Evolutionary conservation across 176 grass and related monocot species (phyloP), one percentile per base, ranked within the genome.

Genomic region (Saccharum spontaneum): DNA sequence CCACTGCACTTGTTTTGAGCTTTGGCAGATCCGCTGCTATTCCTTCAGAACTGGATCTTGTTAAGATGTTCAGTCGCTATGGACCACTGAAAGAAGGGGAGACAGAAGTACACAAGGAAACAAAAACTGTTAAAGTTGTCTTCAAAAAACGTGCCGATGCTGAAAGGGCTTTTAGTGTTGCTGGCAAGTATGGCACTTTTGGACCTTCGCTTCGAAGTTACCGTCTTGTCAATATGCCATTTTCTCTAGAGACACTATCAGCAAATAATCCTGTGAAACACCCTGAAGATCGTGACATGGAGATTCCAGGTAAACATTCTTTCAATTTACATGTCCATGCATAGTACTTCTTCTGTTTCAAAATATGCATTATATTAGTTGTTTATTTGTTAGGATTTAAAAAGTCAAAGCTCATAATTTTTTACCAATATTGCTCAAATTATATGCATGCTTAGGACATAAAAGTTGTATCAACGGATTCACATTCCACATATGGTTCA

Each of bases 61-160:
- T 90, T 73, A 91, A 92, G 75, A 99, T 79, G 86, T 99, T 96
- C 7, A 80, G 93, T 85, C 91, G 90, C 18, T 94, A 94, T 90
- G 97, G 97, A 22, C 91, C 97, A 41, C 85, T 95, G 40, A 96
- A 92, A 92, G 97, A 92, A 85, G 38, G 67, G 0, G 85, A 96
- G 71, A 86, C 78, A 71, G 91, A 97, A 84, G 78, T 96, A 49
- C 90, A 99, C n/a, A 86, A 50, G 66, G 85, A 61, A 45, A 81
- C 82, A 79, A 94, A 82, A 66, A 83, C 86, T 69, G 90, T 88
- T 66, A 92, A 93, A 90, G 78, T 99, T 74, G 81, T 90, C 78
- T 99, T 99, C 78, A 99, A 96, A 83, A 92, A 91, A 49, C 90
- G 84, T 48, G 84, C 82, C 78, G 97, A 99, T 91, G 97, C 97